These are phyloP conservation scores for Incumbomyces delicatus DNA, from an alignment of 2,329 filamentous ascomycete genomes.

Conservation along the genomic window DNA sequence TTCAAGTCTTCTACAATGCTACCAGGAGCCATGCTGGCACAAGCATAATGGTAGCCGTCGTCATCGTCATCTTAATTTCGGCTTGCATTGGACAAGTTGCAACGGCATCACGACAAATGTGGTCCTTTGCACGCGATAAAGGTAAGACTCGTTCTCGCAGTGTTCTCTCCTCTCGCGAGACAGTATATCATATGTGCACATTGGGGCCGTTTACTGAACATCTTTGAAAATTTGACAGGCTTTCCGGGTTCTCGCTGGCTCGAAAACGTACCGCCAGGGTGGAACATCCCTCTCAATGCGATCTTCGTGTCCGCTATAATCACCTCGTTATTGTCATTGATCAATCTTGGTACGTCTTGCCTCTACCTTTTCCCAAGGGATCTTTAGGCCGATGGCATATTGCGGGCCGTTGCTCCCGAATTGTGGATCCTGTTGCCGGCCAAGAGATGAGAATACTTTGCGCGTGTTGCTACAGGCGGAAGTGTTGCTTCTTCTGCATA, in stretches of 20 bases:
- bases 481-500: conserved; percentile 16
- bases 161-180: neutral
- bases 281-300: conserved; percentile 30
- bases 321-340: conserved; percentile 31
- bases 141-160: conserved; percentile 17
- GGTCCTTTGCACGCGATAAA: conserved; percentile 42
- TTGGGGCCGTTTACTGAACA: neutral
- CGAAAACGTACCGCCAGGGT: conserved; percentile 9
- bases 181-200: neutral
- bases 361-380: conserved; percentile 25
- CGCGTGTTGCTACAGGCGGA: conserved; percentile 26
- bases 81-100: conserved; percentile 44
- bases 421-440: neutral
- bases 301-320: conserved; percentile 35
- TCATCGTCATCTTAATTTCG: conserved; percentile 32
- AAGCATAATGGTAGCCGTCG: conserved; percentile 37
- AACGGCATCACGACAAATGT: conserved; percentile 48
- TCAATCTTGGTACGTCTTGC: conserved; percentile 25
- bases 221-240: conserved; percentile 1
- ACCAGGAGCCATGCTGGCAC: conserved; percentile 34
- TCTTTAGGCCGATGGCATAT: conserved; percentile 22
- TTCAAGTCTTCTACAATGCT: conserved; percentile 41
- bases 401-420: neutral
- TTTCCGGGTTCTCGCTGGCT: conserved; percentile 9
- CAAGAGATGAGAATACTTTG: conserved; percentile 20